Evolutionary conservation across 1,284 basidiomycete genomes (phyloP).

Genomic region (Exobasidium cylindrosporum): DNA sequence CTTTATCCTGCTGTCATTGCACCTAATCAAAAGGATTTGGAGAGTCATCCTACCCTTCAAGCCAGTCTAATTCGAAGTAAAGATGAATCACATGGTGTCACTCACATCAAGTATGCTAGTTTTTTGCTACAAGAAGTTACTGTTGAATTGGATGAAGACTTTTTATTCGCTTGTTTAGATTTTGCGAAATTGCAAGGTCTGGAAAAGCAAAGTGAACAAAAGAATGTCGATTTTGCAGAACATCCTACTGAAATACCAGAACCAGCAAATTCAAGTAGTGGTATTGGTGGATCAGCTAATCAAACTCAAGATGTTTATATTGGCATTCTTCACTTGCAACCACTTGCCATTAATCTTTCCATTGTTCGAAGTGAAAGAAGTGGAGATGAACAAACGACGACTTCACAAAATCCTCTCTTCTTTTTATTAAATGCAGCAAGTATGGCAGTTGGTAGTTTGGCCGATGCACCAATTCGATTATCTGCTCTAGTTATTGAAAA

Average conservation of each 20-base stretch:
- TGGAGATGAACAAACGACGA: conserved; percentile 72
- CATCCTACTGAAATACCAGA: conserved; percentile 74
- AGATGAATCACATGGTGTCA: conserved; percentile 81
- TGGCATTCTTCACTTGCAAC: conserved; percentile 81
- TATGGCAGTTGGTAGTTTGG: conserved; percentile 96
- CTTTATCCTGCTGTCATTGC: conserved; percentile 89
- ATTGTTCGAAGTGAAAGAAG: conserved; percentile 77
- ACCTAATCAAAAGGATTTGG: conserved; percentile 73
- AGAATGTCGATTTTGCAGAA: conserved; percentile 64
- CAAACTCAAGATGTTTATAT: conserved; percentile 7
- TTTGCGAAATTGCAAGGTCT: conserved; percentile 69
- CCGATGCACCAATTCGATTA: conserved; percentile 91
- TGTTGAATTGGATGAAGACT: conserved; percentile 93
- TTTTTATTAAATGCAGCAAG: conserved; percentile 91
- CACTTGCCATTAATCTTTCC: conserved; percentile 84
- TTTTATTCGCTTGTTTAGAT: conserved; percentile 87
- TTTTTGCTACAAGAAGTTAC: conserved; percentile 91
- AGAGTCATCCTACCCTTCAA: conserved; percentile 85
- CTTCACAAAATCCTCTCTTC: conserved; percentile 73
- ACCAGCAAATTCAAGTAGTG: conserved; percentile 14
- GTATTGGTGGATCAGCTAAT: conserved; percentile 53
- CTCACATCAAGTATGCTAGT: conserved; percentile 96
- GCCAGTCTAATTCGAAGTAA: conserved; percentile 84
- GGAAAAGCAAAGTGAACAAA: background rate
- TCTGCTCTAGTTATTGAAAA: conserved; percentile 94